phyloP scores from a whole-genome alignment of 129 eudicot species.

The Tagetes patula region DNA sequence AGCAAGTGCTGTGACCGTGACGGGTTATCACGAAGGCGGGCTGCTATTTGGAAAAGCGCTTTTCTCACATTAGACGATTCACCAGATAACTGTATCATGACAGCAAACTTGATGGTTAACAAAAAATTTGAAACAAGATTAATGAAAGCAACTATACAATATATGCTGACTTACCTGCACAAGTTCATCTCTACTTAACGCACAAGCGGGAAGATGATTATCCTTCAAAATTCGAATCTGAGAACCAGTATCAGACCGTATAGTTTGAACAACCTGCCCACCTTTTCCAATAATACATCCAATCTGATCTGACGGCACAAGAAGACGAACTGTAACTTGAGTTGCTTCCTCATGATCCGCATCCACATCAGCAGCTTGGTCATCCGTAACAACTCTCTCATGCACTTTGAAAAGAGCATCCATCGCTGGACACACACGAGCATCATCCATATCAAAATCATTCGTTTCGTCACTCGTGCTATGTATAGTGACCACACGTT shows the following conservation, averaged over 20 bases:
- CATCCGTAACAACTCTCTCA: conserved; percentile 87
- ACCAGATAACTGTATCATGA: conserved; percentile 66
- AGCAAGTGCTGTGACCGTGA: conserved; percentile 86
- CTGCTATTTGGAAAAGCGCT: conserved; percentile 74
- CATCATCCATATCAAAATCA: conserved; percentile 66
- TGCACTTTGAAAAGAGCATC: conserved; percentile 90
- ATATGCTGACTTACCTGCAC: conserved; percentile 59
- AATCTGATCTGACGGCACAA: conserved; percentile 94
- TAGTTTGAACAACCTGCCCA: conserved; percentile 81
- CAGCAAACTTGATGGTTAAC: not conserved
- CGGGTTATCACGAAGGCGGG: conserved; percentile 91
- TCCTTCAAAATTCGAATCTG: conserved; percentile 92
- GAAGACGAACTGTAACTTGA: conserved; percentile 67
- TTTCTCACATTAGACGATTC: conserved; percentile 82
- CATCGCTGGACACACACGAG: conserved; percentile 74
- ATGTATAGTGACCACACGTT: conserved; percentile 84
- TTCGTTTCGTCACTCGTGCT: conserved; percentile 83
- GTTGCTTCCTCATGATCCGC: conserved; percentile 57
- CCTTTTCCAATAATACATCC: conserved; percentile 97
- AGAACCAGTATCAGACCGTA: conserved; percentile 85
- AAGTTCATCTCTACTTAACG: conserved; percentile 84
- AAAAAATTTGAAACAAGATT: not conserved
- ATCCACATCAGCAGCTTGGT: conserved; percentile 50
- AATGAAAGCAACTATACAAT: not conserved
- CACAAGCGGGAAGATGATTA: conserved; percentile 86